Evolutionary conservation across 495 filamentous ascomycete species (phyloP).

Genomic region (Xylaria flabelliformis): DNA sequence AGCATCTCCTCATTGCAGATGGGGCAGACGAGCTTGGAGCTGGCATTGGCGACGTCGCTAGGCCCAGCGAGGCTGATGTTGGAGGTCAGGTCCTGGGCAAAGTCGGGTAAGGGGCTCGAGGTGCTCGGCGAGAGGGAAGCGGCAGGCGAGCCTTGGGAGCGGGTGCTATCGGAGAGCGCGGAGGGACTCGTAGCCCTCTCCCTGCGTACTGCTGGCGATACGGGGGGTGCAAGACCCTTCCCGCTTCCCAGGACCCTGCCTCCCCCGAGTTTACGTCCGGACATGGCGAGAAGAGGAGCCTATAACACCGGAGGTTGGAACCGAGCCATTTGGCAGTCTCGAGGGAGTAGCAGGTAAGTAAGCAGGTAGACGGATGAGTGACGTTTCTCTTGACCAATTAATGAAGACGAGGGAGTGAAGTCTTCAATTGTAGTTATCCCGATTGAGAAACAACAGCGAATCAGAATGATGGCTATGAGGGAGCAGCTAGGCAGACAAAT

Average conservation of each 20-base stretch:
- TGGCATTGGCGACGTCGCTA: constrained; percentile 45
- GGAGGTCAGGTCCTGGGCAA: constrained; percentile 53
- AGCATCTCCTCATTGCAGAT: constrained; percentile 99
- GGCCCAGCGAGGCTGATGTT: constrained; percentile 56
- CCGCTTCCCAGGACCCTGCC: constrained; percentile 87
- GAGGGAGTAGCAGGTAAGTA: not conserved
- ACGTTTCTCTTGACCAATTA: not conserved
- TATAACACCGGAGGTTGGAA: constrained; percentile 17
- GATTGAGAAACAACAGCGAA: not conserved
- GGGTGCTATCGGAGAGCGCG: constrained; percentile 59
- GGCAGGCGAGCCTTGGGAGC: constrained; percentile 54
- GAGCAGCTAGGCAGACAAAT: not conserved
- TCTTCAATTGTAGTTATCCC: not conserved
- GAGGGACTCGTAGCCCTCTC: constrained; percentile 52
- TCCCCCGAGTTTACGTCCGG: constrained; percentile 83
- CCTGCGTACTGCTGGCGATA: constrained; percentile 36
- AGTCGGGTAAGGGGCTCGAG: constrained; percentile 46
- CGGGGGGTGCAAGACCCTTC: constrained; percentile 73
- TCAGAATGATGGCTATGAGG: not conserved
- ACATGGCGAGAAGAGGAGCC: constrained; percentile 58
- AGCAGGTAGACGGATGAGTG: not conserved
- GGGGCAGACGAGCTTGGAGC: constrained; percentile 77
- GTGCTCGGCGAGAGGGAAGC: constrained; percentile 39
- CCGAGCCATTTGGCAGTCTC: constrained; percentile 23
- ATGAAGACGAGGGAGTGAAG: not conserved